Base-by-base conservation (phyloP, 148 eudicot genomes). In the Nepenthes mirabilis region DNA sequence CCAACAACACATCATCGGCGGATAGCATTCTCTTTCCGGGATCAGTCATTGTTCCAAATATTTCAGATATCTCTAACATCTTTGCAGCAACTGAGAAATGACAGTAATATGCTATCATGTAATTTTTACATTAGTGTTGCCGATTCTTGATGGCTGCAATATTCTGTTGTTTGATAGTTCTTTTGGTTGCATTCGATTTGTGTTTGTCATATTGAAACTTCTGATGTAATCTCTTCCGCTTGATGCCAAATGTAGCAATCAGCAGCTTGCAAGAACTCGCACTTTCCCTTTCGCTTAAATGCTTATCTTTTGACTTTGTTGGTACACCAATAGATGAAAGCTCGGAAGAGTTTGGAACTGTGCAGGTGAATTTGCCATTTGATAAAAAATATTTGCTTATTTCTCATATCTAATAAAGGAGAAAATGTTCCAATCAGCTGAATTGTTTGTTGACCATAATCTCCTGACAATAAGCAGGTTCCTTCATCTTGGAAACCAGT, bases 311-410 rank as follows among this genome's bases (percentile, higher is more conserved):
- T 72, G 97, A 90, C 77, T 90, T 90, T 80, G 86, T 84, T 70
- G 95, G 91, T 50, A 81, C 97, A 60, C 68, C 97, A 68, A 81
- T 79, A 68, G 97, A 90, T 77, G 97, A 90, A 76, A 90, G 95
- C 68, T 87, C 95, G 43, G 97, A 90, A 66, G 97, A 90, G 73
- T 82, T 90, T 73, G 95, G 95, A 51, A 80, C 97, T 79, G 79
- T 87, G 55, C 97, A 90, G 95, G 97, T 85, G 64, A 57, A 54
- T 14, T 55, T 60, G 47, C 40, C 36, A 33, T 52, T 43, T 33
- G 34, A 32, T 55, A 36, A 13, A 12, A 37, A 57, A 36, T 14
- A 43, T 43, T 33, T 3, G 59, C 35, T 65, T 57, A 35, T 36
- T 55, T 32, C 13, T 55, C 36, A 55, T 9, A 55, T 57, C 34